Conservation (phyloP, 768 basidiomycete species). For the Phaeotremella fagi region DNA sequence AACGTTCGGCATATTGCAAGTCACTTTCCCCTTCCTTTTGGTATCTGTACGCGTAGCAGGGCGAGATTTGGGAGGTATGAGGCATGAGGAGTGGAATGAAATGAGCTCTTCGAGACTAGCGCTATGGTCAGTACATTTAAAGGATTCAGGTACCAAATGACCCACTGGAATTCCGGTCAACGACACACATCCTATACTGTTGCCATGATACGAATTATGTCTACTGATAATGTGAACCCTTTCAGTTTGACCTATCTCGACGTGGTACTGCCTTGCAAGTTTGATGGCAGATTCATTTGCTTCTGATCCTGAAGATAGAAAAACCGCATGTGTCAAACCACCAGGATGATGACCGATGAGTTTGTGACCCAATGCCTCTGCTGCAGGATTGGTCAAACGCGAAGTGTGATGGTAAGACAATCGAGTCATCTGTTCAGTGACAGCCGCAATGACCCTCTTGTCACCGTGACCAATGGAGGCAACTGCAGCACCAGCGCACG, state of each 20-base stretch:
- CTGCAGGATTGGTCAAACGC: constrained; percentile 59
- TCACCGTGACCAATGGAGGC: constrained; percentile 71
- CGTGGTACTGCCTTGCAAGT: constrained; percentile 63
- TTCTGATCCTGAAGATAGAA: constrained; percentile 73
- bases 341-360: constrained; percentile 57
- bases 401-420: constrained; percentile 14
- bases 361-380: constrained; percentile 68
- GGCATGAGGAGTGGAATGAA: constrained; percentile 66
- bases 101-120: constrained; percentile 39
- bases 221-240: constrained; percentile 76
- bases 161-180: constrained; percentile 8
- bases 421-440: constrained; percentile 8
- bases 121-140: constrained; percentile 54
- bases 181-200: constrained; percentile 50
- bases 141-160: too few relatives aligned
- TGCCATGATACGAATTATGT: constrained; percentile 77
- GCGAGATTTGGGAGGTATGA: constrained; percentile 52
- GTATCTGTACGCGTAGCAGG: constrained; percentile 78
- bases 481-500: constrained; percentile 81
- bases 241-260: constrained; percentile 64
- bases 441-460: constrained; percentile 57
- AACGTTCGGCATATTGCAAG: constrained; percentile 70
- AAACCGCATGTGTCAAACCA: constrained; percentile 63
- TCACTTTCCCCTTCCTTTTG: constrained; percentile 65
- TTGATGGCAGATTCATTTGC: constrained; percentile 87